These are phyloP conservation scores for Pichia thaimueangensis DNA, from an alignment of 805 yeast genomes.

Conservation along the genomic window DNA sequence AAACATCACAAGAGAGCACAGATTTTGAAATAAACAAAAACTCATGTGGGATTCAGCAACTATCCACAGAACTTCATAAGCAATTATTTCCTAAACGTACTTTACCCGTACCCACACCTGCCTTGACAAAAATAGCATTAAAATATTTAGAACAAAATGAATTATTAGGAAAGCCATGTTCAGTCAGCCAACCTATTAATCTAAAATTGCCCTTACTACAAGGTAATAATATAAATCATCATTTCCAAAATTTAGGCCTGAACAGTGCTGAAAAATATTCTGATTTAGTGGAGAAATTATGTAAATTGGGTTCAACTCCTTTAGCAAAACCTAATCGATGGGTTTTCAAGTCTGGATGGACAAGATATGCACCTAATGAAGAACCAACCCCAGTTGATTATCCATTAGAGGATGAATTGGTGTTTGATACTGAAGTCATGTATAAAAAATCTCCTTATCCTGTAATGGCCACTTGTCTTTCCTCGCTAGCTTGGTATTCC, in stretches of 20 bases:
- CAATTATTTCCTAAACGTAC: constrained; percentile 52
- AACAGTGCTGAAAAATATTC: constrained; percentile 55
- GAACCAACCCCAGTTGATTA: constrained; percentile 51
- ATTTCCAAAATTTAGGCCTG: constrained; percentile 67
- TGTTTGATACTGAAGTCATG: constrained; percentile 85
- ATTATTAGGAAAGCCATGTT: constrained; percentile 71
- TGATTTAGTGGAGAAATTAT: constrained; percentile 41
- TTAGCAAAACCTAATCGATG: constrained; percentile 45
- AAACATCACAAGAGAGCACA: too few species aligned
- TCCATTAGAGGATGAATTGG: constrained; percentile 68
- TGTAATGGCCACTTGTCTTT: constrained; percentile 72
- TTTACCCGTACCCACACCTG: constrained; percentile 30
- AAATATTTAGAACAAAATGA: constrained; percentile 53
- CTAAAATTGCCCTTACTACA: constrained; percentile 63
- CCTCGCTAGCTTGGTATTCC: constrained; percentile 78
- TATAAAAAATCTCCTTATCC: constrained; percentile 72
- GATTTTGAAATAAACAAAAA: constrained; percentile 3
- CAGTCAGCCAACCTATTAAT: constrained; percentile 49
- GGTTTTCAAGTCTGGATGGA: constrained; percentile 72
- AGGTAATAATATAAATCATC: constrained; percentile 75
- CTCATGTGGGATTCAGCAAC: constrained; percentile 49
- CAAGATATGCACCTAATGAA: constrained; percentile 52
- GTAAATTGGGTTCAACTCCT: constrained; percentile 27
- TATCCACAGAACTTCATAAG: constrained; percentile 41
- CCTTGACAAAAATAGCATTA: constrained; percentile 43